Evolutionary conservation across 345 rosid species (phyloP).

Genomic region (Hypericum perforatum): DNA sequence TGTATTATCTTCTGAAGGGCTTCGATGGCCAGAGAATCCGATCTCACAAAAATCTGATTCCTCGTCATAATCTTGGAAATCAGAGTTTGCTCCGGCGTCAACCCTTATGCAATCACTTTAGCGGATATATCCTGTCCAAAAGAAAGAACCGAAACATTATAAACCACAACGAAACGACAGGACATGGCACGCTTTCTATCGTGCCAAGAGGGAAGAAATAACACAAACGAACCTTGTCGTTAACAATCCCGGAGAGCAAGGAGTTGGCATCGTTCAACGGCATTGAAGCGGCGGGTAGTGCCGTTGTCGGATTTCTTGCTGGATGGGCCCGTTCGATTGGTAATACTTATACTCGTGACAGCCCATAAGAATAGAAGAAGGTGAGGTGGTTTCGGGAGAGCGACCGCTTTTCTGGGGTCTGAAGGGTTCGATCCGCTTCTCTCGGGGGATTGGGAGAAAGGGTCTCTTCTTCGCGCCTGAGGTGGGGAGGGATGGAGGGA

Average conservation of each 20-base stretch:
- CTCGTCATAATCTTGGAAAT: slow-evolving; percentile 92
- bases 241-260: slow-evolving; percentile 79
- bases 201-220: not conserved
- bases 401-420: too few relatives aligned
- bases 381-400: too few relatives aligned
- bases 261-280: slow-evolving; percentile 83
- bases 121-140: slow-evolving; percentile 49
- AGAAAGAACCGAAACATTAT: not conserved
- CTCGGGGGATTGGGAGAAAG: too few relatives aligned
- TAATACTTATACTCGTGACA: too few relatives aligned
- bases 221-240: slow-evolving; percentile 52
- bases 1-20: slow-evolving; percentile 98
- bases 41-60: slow-evolving; percentile 74
- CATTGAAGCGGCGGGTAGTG: slow-evolving; percentile 55
- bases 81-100: slow-evolving; percentile 79
- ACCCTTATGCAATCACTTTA: slow-evolving; percentile 87
- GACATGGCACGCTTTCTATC: not conserved
- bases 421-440: too few relatives aligned
- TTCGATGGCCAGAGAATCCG: slow-evolving; percentile 81
- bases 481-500: too few relatives aligned
- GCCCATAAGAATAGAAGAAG: too few relatives aligned
- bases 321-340: too few relatives aligned
- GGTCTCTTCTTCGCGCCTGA: too few relatives aligned
- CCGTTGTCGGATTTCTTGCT: slow-evolving; percentile 30
- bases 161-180: not conserved